Evolutionary conservation across 306 rosid species (phyloP).

Genomic region (Morella rubra): DNA sequence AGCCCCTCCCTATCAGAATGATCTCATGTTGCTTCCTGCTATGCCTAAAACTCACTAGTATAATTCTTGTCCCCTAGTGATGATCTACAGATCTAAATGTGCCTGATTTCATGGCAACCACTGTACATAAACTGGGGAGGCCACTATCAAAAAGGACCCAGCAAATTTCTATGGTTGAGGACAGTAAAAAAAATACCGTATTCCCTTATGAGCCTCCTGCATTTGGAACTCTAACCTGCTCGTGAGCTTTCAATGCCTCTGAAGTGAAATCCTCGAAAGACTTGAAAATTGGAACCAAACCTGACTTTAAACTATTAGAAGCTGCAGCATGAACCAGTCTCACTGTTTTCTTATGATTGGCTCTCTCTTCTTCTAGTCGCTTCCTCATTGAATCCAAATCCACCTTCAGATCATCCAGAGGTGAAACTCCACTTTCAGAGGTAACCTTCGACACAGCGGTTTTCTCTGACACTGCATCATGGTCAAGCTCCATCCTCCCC

Average conservation of each 20-base stretch:
- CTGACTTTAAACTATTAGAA: conserved; percentile 70
- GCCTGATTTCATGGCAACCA: conserved; percentile 4
- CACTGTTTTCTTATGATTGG: conserved; percentile 71
- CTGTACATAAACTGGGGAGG: conserved; percentile 22
- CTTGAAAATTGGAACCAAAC: conserved; percentile 89
- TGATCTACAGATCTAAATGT: conserved; percentile 30
- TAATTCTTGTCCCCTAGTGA: background rate
- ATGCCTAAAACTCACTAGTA: conserved; percentile 31
- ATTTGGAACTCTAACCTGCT: conserved; percentile 69
- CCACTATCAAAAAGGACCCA: background rate
- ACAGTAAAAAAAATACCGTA: background rate
- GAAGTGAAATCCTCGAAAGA: conserved; percentile 77
- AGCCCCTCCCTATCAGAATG: conserved; percentile 17
- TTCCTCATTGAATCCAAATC: conserved; percentile 81
- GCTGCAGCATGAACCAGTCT: conserved; percentile 71
- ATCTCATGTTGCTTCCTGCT: conserved; percentile 25
- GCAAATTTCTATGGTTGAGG: conserved; percentile 12
- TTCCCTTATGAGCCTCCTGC: conserved; percentile 21
- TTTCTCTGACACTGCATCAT: conserved; percentile 41
- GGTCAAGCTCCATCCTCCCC: conserved; percentile 51
- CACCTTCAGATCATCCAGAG: conserved; percentile 84
- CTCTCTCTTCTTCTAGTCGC: conserved; percentile 75
- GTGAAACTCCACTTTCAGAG: conserved; percentile 74
- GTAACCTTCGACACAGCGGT: conserved; percentile 46
- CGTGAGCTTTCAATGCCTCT: conserved; percentile 79